These are phyloP conservation scores for Krasilnikovozyma curviuscula DNA, from an alignment of 768 basidiomycete species.

Conservation along the genomic window DNA sequence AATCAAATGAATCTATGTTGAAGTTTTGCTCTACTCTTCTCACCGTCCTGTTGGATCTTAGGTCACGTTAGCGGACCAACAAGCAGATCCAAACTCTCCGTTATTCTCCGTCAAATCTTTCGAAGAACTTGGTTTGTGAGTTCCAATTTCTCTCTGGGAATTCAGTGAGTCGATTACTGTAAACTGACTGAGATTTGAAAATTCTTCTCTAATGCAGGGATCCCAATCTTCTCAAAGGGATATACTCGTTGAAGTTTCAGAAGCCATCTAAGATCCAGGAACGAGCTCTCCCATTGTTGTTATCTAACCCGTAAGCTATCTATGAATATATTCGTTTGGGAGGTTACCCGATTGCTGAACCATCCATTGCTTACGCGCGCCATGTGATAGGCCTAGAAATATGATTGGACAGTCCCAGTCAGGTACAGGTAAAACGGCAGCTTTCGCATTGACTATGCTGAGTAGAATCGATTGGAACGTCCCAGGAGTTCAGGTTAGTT, in stretches of 20 bases:
- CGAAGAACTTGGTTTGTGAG: slow-evolving; percentile 84
- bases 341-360: neutral
- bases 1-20: no score
- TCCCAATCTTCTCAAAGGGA: slow-evolving; percentile 72
- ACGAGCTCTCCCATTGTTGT: slow-evolving; percentile 74
- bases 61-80: slow-evolving; percentile 94
- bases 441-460: slow-evolving; percentile 93
- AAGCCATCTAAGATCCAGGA: slow-evolving; percentile 99
- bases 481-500: neutral
- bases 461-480: slow-evolving; percentile 71
- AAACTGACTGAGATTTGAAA: neutral
- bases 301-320: slow-evolving; percentile 60
- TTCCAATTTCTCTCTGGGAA: slow-evolving; percentile 13
- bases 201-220: slow-evolving; percentile 33
- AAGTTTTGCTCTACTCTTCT: neutral
- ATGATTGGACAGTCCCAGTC: slow-evolving; percentile 99
- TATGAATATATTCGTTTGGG: neutral
- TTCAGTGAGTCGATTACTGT: neutral
- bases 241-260: slow-evolving; percentile 87
- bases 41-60: slow-evolving; percentile 20
- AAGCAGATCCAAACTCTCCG: slow-evolving; percentile 88
- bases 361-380: neutral
- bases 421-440: slow-evolving; percentile 96
- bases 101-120: slow-evolving; percentile 83
- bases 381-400: slow-evolving; percentile 59